Evolutionary conservation across 139 green algal species (phyloP), one percentile per base, ranked within the genome.

Genomic region (Picochlorum sp.): DNA sequence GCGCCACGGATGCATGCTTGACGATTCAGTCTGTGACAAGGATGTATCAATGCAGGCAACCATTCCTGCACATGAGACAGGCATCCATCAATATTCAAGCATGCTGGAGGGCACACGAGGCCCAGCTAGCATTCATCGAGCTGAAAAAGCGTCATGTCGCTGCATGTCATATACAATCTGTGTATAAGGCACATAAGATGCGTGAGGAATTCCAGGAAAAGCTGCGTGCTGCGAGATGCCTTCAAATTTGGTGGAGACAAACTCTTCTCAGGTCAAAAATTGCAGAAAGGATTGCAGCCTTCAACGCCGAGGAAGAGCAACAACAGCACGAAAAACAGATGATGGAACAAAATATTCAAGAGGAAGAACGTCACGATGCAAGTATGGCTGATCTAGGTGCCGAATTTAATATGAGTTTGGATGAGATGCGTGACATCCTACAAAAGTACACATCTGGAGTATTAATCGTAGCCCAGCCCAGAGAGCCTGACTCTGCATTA

Each of bases 161-260:
- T 2, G 79, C 81, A 14, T 23, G 70, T 4, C 6, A 67, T 37
- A 45, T 86, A 7, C 84, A 90, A 69, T 67, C 61, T 15, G 54
- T 49, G 3, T 75, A 70, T 51, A 72, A 80, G 2, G 68, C 63
- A 54, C 52, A 37, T 15, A 15, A 23, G 13, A 28, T 47, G 4
- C 45, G 55, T 9, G 2, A 4, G 13, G 31, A 47, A n/a, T 77
- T 52, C 55, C 56, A 45, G 45, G 18, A 44, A 15, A 64, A 45
- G 15, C 6, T 52, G 14, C 18, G 41, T 4, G 74, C 77, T 2
- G 63, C 58, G 23, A 49, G 55, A 38, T 62, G 24, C 6, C 67
- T 89, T 30, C 85, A 92, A 74, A 75, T 74, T 70, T 72, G 72
- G 14, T 75, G 66, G 76, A 74, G 79, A 30, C 60, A 60, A 15